phyloP scores from a whole-genome alignment of 768 basidiomycete genomes.

The Lentinus tigrinus region DNA sequence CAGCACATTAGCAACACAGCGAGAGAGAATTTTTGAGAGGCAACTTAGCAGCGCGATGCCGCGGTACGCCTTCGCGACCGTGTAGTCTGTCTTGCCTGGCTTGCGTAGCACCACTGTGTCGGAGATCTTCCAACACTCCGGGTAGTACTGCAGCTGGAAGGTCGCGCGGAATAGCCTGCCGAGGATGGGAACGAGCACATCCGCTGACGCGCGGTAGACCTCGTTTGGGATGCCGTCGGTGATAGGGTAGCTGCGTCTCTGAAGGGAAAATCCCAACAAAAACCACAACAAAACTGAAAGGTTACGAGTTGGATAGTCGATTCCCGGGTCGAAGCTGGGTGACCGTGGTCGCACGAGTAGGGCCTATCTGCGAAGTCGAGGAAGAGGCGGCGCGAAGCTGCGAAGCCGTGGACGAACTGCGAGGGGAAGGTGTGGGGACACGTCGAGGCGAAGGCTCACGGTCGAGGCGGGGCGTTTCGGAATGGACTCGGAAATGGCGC shows the following conservation, averaged over 20 bases:
- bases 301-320: no score
- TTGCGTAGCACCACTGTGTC: conserved; percentile 35
- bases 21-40: conserved; percentile 22
- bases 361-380: no score
- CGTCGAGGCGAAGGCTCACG: no score
- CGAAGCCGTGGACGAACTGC: no score
- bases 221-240: conserved; percentile 31
- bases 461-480: no score
- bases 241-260: conserved; percentile 36
- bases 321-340: no score
- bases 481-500: no score
- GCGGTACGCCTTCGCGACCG: conserved; percentile 30
- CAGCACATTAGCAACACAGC: conserved; percentile 18
- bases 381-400: no score
- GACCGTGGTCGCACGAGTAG: no score
- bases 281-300: conserved; percentile 18
- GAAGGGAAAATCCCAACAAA: conserved; percentile 30
- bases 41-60: conserved; percentile 33
- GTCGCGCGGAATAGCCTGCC: conserved; percentile 29
- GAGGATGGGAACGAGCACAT: conserved; percentile 27
- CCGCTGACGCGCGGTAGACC: conserved; percentile 28
- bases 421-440: no score
- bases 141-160: conserved; percentile 26
- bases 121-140: conserved; percentile 27
- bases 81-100: conserved; percentile 35